Evolutionary conservation across 108 stramenopile species (phyloP).

Genomic region (Skeletonema potamos): DNA sequence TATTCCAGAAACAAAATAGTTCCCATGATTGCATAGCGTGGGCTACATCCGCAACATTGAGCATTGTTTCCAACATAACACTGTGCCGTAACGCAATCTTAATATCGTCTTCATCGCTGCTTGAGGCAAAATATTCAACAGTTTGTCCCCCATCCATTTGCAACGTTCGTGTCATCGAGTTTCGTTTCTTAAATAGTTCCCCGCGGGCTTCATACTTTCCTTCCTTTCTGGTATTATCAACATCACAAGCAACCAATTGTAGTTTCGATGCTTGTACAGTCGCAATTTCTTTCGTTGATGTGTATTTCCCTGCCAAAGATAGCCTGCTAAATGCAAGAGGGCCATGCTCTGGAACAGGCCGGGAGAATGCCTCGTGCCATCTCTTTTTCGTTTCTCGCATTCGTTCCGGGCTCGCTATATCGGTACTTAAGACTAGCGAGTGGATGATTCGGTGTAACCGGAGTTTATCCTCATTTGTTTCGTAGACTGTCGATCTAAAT

Average conservation of each 20-base stretch:
- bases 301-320: conserved; percentile 12
- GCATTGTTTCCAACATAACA: conserved; percentile 40
- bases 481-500: conserved; percentile 19
- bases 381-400: conserved; percentile 34
- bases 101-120: conserved; percentile 8
- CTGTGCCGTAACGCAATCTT: conserved; percentile 21
- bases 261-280: conserved; percentile 41
- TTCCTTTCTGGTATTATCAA: neutral
- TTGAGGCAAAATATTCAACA: conserved; percentile 32
- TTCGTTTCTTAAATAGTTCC: neutral
- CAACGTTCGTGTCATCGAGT: conserved; percentile 13
- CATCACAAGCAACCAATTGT: conserved; percentile 12
- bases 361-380: conserved; percentile 41
- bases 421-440: conserved; percentile 35
- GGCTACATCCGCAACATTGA: conserved; percentile 47
- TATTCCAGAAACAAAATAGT: conserved; percentile 55
- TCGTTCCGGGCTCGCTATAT: conserved; percentile 47
- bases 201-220: neutral
- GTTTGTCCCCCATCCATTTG: conserved; percentile 36
- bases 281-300: conserved; percentile 24
- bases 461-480: conserved; percentile 39
- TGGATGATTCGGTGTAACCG: conserved; percentile 36
- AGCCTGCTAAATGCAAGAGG: conserved; percentile 7
- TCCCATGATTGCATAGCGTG: conserved; percentile 51
- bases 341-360: neutral